phyloP scores from a whole-genome alignment of 2,329 filamentous ascomycete genomes.

The Fusarium sp. region DNA sequence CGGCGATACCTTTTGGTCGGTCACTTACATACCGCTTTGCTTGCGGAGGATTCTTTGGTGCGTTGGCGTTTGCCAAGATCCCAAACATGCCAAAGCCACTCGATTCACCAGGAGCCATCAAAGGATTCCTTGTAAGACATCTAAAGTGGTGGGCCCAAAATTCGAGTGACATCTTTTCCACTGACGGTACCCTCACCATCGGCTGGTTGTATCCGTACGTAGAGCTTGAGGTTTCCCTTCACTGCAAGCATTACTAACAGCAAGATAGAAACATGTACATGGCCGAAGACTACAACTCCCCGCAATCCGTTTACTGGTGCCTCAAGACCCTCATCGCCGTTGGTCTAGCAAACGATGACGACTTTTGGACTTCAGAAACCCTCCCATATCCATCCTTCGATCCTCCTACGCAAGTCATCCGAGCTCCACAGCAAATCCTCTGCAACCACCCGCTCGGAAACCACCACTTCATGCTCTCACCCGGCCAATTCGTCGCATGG shows the following conservation, averaged over 20 bases:
- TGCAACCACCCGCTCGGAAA: conserved; percentile 52
- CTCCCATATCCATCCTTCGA: conserved; percentile 37
- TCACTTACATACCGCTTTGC: conserved; percentile 66
- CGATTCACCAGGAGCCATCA: conserved; percentile 56
- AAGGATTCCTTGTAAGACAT: conserved; percentile 64
- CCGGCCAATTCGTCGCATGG: conserved; percentile 56
- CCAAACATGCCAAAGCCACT: conserved; percentile 55
- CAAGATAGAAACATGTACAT: conserved; percentile 63
- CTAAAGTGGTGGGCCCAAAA: conserved; percentile 63
- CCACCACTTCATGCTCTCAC: conserved; percentile 60
- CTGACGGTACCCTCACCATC: conserved; percentile 64
- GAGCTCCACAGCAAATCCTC: conserved; percentile 59
- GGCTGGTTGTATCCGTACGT: conserved; percentile 54
- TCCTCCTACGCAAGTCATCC: conserved; percentile 12
- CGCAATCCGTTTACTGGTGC: conserved; percentile 68
- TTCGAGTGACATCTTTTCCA: conserved; percentile 60
- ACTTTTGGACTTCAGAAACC: conserved; percentile 62
- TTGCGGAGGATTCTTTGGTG: conserved; percentile 63
- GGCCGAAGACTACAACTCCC: conserved; percentile 69
- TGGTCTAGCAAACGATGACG: conserved; percentile 52
- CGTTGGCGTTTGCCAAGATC: conserved; percentile 58
- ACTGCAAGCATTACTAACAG: not conserved
- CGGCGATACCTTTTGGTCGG: conserved; percentile 65
- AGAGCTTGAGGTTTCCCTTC: rapidly evolving
- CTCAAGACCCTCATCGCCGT: conserved; percentile 64